Evolutionary conservation across 495 filamentous ascomycete species (phyloP).

Genomic region (Talaromyces proteolyticus): DNA sequence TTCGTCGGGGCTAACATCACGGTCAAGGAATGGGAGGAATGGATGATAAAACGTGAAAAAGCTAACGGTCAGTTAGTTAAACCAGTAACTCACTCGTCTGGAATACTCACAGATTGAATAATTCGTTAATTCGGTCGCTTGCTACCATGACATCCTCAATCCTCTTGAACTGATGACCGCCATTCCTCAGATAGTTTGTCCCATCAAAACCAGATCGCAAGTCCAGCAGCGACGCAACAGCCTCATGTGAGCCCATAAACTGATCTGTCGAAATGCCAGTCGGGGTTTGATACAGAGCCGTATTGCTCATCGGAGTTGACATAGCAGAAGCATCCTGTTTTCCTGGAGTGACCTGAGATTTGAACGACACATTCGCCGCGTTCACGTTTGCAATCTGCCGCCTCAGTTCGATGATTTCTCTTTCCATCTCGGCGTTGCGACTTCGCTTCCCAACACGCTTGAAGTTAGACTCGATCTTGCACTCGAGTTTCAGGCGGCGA

Average conservation of each 20-base stretch:
- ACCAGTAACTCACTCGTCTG: background rate
- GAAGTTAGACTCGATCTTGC: constrained; percentile 92
- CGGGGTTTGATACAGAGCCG: constrained; percentile 36
- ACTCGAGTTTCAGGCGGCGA: constrained; percentile 76
- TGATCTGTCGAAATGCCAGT: constrained; percentile 42
- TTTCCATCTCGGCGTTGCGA: constrained; percentile 88
- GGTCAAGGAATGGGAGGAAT: constrained; percentile 77
- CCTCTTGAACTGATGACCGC: constrained; percentile 37
- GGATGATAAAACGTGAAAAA: constrained; percentile 81
- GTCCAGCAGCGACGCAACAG: constrained; percentile 75
- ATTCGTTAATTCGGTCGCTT: constrained; percentile 62
- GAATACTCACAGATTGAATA: constrained; percentile 62
- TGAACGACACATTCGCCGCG: constrained; percentile 34
- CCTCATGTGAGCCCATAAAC: constrained; percentile 79
- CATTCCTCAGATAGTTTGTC: constrained; percentile 37
- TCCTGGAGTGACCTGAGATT: constrained; percentile 43
- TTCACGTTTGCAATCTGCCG: constrained; percentile 58
- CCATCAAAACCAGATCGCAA: constrained; percentile 54
- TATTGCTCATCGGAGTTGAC: constrained; percentile 40
- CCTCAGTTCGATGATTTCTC: constrained; percentile 52
- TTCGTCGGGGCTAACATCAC: constrained; percentile 61
- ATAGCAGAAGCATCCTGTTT: constrained; percentile 49
- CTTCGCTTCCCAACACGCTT: constrained; percentile 88
- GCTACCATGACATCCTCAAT: constrained; percentile 71
- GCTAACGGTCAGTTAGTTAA: constrained; percentile 16